Evolutionary conservation across 2,329 filamentous ascomycete species (phyloP), one percentile per base, ranked within the genome.

Genomic region (Phialophora expanda): DNA sequence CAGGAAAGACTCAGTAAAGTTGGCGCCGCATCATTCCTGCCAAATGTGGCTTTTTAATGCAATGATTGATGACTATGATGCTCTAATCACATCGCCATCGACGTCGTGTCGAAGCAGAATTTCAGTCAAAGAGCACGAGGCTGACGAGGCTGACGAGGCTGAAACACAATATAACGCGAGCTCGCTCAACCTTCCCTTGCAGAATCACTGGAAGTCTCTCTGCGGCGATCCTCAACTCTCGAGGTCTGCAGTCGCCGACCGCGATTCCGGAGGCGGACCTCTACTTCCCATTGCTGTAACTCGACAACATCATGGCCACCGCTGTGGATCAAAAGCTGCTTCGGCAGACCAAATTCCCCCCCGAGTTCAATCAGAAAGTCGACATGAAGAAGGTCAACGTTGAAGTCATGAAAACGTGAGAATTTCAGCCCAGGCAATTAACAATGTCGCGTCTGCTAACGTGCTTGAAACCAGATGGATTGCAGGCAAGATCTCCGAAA

Each of bases 371-470:
- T 76, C 89, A 91, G 77, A 97, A 97, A 82, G 95, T 99, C 70
- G 93, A 99, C 82, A 97, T 96, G 87, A 87, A 89, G 73, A 98
- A 98, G 82, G 93, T 99, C 78, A 97, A 99, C 76, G 84, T 97
- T 58, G 92, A 96, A 78, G 91, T 99, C 63, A 96, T 99, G 88
- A 97, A 97, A 85, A 96, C 95, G 91, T 96, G 76, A 75, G 89
- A 80, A 80, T 67, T 30, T 5, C 17, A 8, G 32, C 38, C 60
- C 55, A 63, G 69, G 65, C 8, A 56, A 66, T 58, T 62, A 26
- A 24, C 20, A n/a, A 6, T 8, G 24, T 38, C 44, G 28, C 64
- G 61, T 65, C 68, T 24, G 61, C 60, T 66, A n/a, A 64, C 56
- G 28, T 50, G 64, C 38, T 44, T 64, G 68, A 53, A 57, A 24